phyloP scores from a whole-genome alignment of 169 alveolate genomes.

The Perkinsus olseni region DNA sequence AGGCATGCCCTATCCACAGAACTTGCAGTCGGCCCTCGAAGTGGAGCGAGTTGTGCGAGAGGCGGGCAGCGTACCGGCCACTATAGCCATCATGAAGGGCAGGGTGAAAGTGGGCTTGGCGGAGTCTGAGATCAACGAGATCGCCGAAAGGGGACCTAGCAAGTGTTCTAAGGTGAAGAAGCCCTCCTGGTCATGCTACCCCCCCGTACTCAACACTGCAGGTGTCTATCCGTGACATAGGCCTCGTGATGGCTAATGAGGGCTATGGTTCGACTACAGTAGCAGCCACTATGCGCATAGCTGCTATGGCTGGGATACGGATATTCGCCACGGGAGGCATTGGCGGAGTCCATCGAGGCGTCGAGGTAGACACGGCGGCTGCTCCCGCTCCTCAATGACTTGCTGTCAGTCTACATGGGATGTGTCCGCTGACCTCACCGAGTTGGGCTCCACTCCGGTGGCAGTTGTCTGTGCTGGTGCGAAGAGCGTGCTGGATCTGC shows the following conservation, averaged over 20 bases:
- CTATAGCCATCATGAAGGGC: constrained; percentile 62
- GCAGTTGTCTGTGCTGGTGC: constrained; percentile 76
- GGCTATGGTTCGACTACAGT: constrained; percentile 67
- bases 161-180: constrained; percentile 55
- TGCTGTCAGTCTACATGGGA: constrained; percentile 42
- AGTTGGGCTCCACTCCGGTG: constrained; percentile 61
- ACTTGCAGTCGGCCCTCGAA: constrained; percentile 52
- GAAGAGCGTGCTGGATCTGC: constrained; percentile 66
- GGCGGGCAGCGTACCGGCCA: constrained; percentile 68
- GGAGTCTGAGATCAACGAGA: constrained; percentile 44
- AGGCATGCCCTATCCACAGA: constrained; percentile 71
- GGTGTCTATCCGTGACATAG: constrained; percentile 18
- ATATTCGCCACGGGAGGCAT: constrained; percentile 76
- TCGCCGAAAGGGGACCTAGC: constrained; percentile 42
- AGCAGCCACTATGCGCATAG: constrained; percentile 71
- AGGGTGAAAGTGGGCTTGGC: constrained; percentile 54
- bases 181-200: constrained; percentile 42
- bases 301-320: constrained; percentile 52
- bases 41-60: constrained; percentile 53
- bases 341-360: constrained; percentile 77
- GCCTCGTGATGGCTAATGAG: constrained; percentile 6
- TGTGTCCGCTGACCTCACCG: constrained; percentile 64
- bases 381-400: background rate
- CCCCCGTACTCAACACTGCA: constrained; percentile 23
- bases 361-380: constrained; percentile 23